Evolutionary conservation across 2,329 filamentous ascomycete species (phyloP).

Genomic region (Alternaria triticina): DNA sequence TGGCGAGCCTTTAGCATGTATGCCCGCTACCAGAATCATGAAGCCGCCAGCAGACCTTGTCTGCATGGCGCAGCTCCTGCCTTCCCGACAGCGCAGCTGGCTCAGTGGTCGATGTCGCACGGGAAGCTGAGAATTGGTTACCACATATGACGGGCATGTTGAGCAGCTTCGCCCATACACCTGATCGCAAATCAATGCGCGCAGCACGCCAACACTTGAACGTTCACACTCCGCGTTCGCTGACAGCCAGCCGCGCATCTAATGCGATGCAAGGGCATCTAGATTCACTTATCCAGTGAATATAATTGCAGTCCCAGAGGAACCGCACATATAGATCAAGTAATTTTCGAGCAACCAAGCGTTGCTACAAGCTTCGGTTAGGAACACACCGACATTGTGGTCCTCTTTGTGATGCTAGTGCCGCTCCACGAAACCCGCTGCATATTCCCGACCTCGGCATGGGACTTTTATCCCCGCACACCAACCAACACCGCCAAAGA

Average conservation of each 20-base stretch:
- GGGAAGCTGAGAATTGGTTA: not conserved
- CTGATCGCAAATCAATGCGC: not conserved
- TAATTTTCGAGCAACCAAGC: not conserved
- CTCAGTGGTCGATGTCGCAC: not conserved
- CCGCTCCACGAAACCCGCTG: not conserved
- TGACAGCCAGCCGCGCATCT: not conserved
- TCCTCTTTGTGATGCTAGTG: not conserved
- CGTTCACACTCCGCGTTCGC: not conserved
- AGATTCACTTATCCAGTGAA: not conserved
- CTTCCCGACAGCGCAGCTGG: not conserved
- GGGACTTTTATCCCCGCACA: constrained; percentile 27
- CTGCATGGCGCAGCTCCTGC: not conserved
- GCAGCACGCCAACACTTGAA: not conserved
- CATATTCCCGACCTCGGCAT: constrained; percentile 35
- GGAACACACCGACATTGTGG: not conserved
- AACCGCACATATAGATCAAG: not conserved
- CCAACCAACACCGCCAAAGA: constrained; percentile 1
- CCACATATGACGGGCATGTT: not conserved
- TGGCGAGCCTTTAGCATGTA: not conserved
- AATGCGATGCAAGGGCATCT: not conserved
- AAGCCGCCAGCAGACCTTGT: not conserved
- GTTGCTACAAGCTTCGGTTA: not conserved
- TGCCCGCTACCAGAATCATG: not conserved
- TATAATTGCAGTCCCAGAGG: not conserved
- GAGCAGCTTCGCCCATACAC: not conserved